Evolutionary conservation across 2,329 filamentous ascomycete species (phyloP), one percentile per base, ranked within the genome.

Genomic region (Raffaelea ambrosiae): DNA sequence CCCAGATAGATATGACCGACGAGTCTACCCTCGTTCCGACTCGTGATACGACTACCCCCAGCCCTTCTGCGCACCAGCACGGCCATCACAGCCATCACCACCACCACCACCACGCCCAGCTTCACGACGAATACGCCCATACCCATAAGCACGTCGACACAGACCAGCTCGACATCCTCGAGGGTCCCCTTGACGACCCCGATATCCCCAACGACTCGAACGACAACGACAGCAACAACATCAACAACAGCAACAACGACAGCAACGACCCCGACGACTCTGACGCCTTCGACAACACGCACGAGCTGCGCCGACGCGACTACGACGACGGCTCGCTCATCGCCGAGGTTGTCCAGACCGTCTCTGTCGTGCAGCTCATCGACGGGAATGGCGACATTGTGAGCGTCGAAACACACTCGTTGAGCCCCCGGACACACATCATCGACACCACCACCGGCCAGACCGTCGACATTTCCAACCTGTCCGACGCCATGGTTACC

Each of bases 361-460:
- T 80, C 53, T 76, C 74, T 22, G 65, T 79, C 58, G 61, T 79
- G 48, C 70, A 78, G 54, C 57, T 74, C 51, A 68, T 78, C 52
- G 73, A 79, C 60, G 62, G 63, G 41, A 58, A 61, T 40, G 76
- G 76, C 51, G 66, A 64, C 23, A 64, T 70, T 43, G 57, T 76
- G 41, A 61, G 66, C 45, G 58, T 70, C 20, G 61, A 68, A 49
- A 79, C 75, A 29, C 54, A 69, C 47, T 61, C 58, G 54, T 44
- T 52, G 10, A 62, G 64, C 38, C 59, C 68, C 35, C 61, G 63
- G 55, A 69, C 69, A 48, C 59, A 65, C 9, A 23, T 35, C 21
- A 11, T 35, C 9, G 42, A 36, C 38, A 36, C 45, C 3, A 19
- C 29, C 2, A 19, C n/a, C 38, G 40, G 42, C 20, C 14, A 22